These are phyloP conservation scores for Coemansia sp. DNA, from an alignment of 192 early-diverging fungal species.

Conservation along the genomic window DNA sequence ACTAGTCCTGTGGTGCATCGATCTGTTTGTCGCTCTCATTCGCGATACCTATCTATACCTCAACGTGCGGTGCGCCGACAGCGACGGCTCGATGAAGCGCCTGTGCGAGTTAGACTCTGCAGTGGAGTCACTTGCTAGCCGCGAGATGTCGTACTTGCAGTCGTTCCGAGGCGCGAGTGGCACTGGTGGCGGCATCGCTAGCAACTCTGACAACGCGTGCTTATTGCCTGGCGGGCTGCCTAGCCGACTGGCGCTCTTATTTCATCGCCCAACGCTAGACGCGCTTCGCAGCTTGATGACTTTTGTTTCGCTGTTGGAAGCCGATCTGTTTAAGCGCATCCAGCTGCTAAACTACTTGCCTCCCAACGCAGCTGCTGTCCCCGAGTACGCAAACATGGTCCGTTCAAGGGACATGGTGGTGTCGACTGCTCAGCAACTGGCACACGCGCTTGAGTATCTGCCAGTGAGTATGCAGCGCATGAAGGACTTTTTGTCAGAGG, in stretches of 20 bases:
- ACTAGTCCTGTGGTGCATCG: conserved; percentile 55
- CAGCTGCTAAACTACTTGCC: conserved; percentile 39
- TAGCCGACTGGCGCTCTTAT: conserved; percentile 42
- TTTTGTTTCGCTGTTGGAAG: conserved; percentile 38
- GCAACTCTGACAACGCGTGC: conserved; percentile 2
- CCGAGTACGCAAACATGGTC: conserved; percentile 33
- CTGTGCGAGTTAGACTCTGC: conserved; percentile 38
- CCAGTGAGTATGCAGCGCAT: conserved; percentile 47
- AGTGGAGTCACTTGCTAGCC: conserved; percentile 5
- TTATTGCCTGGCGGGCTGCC: conserved; percentile 41
- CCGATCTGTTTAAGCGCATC: conserved; percentile 35
- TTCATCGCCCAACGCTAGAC: conserved; percentile 49
- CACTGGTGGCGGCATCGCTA: neutral
- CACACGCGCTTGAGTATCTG: conserved; percentile 51
- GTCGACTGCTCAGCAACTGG: conserved; percentile 48
- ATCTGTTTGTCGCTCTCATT: conserved; percentile 46
- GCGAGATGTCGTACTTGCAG: conserved; percentile 19
- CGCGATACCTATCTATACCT: conserved; percentile 54
- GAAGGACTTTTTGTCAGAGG: conserved; percentile 46
- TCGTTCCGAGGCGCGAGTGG: conserved; percentile 25
- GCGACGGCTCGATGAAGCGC: conserved; percentile 33
- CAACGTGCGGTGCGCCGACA: conserved; percentile 44
- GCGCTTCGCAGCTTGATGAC: conserved; percentile 47
- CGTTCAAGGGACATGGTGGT: conserved; percentile 42
- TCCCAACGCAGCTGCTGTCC: conserved; percentile 27